Evolutionary conservation across 179 eudicot species (phyloP).

Genomic region (Monotropa hypopitys): DNA sequence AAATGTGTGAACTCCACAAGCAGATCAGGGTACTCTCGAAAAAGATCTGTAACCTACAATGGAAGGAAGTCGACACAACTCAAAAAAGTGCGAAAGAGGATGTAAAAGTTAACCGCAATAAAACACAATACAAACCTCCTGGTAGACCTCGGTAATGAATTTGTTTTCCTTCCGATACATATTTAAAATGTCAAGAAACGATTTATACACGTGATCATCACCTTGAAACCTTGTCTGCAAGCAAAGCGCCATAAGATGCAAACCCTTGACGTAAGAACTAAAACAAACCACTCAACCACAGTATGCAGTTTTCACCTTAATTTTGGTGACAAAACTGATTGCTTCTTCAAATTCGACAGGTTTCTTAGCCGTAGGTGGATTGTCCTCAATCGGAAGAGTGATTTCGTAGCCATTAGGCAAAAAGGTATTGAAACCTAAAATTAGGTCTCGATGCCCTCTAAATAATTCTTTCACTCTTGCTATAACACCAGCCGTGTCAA

Average conservation of each 20-base stretch:
- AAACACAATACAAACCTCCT: slow-evolving; percentile 42
- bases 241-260: slow-evolving; percentile 10
- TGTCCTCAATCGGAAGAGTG: slow-evolving; percentile 35
- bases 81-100: neutral
- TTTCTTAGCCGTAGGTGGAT: slow-evolving; percentile 49
- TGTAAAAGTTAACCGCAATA: neutral
- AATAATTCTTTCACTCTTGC: slow-evolving; percentile 74
- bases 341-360: slow-evolving; percentile 92
- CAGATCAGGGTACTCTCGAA: slow-evolving; percentile 46
- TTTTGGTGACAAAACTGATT: slow-evolving; percentile 79
- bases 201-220: slow-evolving; percentile 78
- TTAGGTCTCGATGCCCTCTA: slow-evolving; percentile 64
- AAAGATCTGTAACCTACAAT: slow-evolving; percentile 49
- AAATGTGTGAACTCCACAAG: slow-evolving; percentile 53
- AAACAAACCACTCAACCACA: neutral
- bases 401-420: slow-evolving; percentile 83
- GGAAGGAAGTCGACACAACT: neutral
- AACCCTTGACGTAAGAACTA: slow-evolving; percentile 1
- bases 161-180: slow-evolving; percentile 82
- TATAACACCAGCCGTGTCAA: slow-evolving; percentile 78
- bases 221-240: slow-evolving; percentile 82
- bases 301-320: slow-evolving; percentile 47
- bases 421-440: slow-evolving; percentile 80
- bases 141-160: slow-evolving; percentile 63
- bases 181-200: slow-evolving; percentile 79